A percentile compares a stretch with the other conserved stretches of the same genome.
Conservation (phyloP, 78 protist genomes). For the Neovahlkampfia damariscottae region DNA sequence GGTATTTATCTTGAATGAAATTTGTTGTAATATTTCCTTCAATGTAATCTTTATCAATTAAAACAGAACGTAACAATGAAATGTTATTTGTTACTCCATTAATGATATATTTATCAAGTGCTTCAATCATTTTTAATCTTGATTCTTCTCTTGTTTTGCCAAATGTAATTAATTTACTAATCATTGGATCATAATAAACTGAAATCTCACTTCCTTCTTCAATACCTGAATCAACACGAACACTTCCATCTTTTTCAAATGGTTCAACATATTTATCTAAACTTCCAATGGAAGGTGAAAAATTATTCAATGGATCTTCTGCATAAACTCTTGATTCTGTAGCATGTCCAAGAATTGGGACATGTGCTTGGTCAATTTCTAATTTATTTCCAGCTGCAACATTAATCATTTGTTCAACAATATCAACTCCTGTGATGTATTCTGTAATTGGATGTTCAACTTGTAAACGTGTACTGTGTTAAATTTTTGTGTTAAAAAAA, state of each 20-base stretch:
- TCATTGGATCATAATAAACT: slow-evolving; percentile 94
- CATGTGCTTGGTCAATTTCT: slow-evolving; percentile 48
- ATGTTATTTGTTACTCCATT: slow-evolving; percentile 77
- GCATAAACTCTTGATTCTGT: slow-evolving; percentile 93
- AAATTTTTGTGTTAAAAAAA: too few species aligned
- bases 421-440: slow-evolving; percentile 78
- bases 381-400: slow-evolving; percentile 68
- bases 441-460: slow-evolving; percentile 97
- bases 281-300: slow-evolving; percentile 74
- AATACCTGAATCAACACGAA: slow-evolving; percentile 62
- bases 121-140: slow-evolving; percentile 34
- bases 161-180: slow-evolving; percentile 80
- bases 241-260: background rate
- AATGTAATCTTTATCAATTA: slow-evolving; percentile 56
- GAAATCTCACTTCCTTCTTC: slow-evolving; percentile 81
- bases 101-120: slow-evolving; percentile 80
- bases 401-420: slow-evolving; percentile 85
- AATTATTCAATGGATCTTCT: slow-evolving; percentile 73
- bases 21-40: slow-evolving; percentile 68
- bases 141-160: slow-evolving; percentile 51
- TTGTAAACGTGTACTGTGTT: slow-evolving; percentile 94
- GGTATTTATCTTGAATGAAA: slow-evolving; percentile 70
- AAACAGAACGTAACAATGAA: slow-evolving; percentile 61
- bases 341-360: slow-evolving; percentile 75
- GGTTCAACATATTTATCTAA: slow-evolving; percentile 48